These are phyloP conservation scores for Metschnikowia cubensis DNA, from an alignment of 805 yeast genomes.

Conservation along the genomic window DNA sequence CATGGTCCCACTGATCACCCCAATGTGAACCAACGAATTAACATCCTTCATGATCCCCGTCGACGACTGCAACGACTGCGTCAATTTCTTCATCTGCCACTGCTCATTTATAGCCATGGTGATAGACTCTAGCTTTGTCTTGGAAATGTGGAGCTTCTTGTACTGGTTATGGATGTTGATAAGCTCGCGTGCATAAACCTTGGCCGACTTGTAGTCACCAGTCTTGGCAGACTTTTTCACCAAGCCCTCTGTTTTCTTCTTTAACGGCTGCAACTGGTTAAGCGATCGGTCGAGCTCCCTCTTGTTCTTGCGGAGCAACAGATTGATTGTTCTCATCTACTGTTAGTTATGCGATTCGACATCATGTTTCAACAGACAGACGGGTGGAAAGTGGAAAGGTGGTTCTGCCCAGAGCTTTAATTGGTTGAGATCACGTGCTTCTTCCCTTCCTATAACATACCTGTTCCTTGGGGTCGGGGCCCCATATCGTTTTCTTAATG, in stretches of 20 bases:
- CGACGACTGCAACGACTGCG: constrained; percentile 74
- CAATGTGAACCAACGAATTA: constrained; percentile 69
- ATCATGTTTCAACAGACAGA: too few species aligned
- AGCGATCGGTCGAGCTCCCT: constrained; percentile 82
- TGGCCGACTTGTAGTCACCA: constrained; percentile 71
- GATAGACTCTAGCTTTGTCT: constrained; percentile 81
- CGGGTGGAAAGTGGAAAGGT: neutral
- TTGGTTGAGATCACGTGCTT: neutral
- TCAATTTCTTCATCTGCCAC: constrained; percentile 77
- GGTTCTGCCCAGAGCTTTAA: neutral
- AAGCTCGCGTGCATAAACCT: constrained; percentile 77
- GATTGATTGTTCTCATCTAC: constrained; percentile 68
- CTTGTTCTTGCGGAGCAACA: constrained; percentile 75
- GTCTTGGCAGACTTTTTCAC: constrained; percentile 73
- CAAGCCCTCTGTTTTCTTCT: constrained; percentile 71
- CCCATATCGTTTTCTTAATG: constrained; percentile 85
- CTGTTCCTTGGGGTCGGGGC: constrained; percentile 94
- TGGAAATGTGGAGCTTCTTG: constrained; percentile 68
- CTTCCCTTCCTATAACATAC: constrained; percentile 31
- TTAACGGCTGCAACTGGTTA: constrained; percentile 51
- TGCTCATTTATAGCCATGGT: constrained; percentile 89
- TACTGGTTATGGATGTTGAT: constrained; percentile 70
- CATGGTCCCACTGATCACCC: constrained; percentile 78
- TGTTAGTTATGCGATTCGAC: constrained; percentile 4
- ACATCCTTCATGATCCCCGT: constrained; percentile 87